Conservation (phyloP, 140 eudicot species). For the Senecio squalidus region DNA sequence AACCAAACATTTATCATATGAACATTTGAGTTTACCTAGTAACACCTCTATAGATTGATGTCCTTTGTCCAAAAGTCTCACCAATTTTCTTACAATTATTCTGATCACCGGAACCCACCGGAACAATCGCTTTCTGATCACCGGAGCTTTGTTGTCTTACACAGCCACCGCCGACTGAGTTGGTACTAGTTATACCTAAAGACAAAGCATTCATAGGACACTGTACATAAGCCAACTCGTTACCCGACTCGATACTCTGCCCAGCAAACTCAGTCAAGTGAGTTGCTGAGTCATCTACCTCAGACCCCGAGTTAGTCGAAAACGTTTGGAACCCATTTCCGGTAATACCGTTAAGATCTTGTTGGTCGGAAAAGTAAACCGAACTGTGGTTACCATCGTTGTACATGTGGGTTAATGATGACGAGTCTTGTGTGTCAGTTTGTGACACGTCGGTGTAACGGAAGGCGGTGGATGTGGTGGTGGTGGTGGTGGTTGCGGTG, state of each 20-base stretch:
- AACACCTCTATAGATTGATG: constrained; percentile 96
- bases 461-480: constrained; percentile 12
- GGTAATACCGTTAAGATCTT: constrained; percentile 51
- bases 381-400: neutral
- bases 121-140: constrained; percentile 47
- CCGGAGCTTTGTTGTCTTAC: neutral
- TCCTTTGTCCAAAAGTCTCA: constrained; percentile 95
- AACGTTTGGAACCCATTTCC: constrained; percentile 67
- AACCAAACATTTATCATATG: too few species aligned
- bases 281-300: constrained; percentile 78
- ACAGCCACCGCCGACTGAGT: neutral
- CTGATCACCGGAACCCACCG: constrained; percentile 40
- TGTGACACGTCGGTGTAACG: constrained; percentile 39
- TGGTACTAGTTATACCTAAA: constrained; percentile 33
- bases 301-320: constrained; percentile 91
- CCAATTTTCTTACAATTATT: constrained; percentile 66
- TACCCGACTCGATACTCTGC: constrained; percentile 59
- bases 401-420: constrained; percentile 79
- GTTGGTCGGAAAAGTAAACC: constrained; percentile 44
- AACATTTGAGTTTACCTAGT: constrained; percentile 65
- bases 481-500: constrained; percentile 6
- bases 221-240: constrained; percentile 68
- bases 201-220: constrained; percentile 57
- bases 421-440: constrained; percentile 86
- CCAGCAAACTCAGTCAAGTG: constrained; percentile 54